These are phyloP conservation scores for Umbelopsis vinacea DNA, from an alignment of 192 early-diverging fungal genomes.

Conservation along the genomic window DNA sequence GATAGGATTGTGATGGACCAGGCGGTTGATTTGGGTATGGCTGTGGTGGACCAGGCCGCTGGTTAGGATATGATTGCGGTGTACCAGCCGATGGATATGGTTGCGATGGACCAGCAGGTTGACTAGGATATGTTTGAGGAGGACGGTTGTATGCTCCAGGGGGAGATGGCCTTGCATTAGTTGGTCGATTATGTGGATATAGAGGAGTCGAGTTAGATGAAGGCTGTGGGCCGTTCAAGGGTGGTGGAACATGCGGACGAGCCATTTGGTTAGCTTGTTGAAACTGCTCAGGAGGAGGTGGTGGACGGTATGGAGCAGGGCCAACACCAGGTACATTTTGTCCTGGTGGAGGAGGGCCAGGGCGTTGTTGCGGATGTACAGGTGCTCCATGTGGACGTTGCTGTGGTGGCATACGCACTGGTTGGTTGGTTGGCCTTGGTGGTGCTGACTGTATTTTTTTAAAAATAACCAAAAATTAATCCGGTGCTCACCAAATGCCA, in stretches of 20 bases:
- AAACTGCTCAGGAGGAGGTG: conserved; percentile 22
- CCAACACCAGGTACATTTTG: conserved; percentile 9
- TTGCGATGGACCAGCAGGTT: neutral
- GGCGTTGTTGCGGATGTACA: conserved; percentile 32
- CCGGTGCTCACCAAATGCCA: neutral
- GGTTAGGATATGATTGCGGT: neutral
- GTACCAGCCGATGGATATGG: no score
- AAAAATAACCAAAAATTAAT: neutral
- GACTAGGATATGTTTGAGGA: neutral
- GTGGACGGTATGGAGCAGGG: conserved; percentile 27
- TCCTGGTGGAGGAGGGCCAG: conserved; percentile 9
- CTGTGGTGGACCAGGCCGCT: neutral
- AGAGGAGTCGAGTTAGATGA: conserved; percentile 16
- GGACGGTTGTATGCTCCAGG: neutral
- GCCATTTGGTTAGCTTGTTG: conserved; percentile 21
- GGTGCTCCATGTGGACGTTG: conserved; percentile 10
- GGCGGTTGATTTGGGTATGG: neutral
- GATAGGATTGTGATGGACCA: neutral
- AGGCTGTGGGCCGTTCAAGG: conserved; percentile 1
- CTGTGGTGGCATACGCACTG: conserved; percentile 28
- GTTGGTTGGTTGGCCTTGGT: conserved; percentile 30
- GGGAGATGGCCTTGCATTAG: conserved; percentile 21
- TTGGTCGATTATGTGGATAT: conserved; percentile 21
- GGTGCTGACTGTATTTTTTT: conserved; percentile 25
- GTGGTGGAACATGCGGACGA: conserved; percentile 31